A percentile compares a stretch with the other conserved stretches of the same genome.
phyloP scores from a whole-genome alignment of 768 basidiomycete genomes.

The Mycena crocata region DNA sequence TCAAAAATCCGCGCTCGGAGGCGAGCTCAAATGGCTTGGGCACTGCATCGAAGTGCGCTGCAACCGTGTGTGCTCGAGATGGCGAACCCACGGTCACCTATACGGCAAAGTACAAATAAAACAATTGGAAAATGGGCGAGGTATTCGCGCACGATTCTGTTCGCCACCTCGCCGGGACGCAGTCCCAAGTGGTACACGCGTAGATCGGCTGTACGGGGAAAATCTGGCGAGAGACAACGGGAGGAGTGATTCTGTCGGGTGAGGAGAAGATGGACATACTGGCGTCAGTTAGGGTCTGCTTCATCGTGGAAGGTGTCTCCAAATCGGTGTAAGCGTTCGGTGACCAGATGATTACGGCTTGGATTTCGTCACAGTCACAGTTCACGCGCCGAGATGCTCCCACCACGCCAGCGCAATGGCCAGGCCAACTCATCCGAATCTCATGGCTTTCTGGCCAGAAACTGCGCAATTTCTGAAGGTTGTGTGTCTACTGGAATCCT shows the following conservation, averaged over 20 bases:
- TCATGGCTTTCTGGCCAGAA: not conserved
- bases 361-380: not conserved
- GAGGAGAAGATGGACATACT: conserved; percentile 53
- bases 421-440: not conserved
- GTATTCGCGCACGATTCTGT: conserved; percentile 70
- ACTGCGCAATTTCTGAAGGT: not conserved
- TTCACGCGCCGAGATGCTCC: not conserved
- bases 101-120: not conserved
- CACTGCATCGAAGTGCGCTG: conserved; percentile 67
- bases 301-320: conserved; percentile 54
- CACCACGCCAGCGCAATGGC: not conserved
- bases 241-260: conserved; percentile 12
- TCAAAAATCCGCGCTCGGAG: conserved; percentile 83
- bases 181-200: conserved; percentile 87
- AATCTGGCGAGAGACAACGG: conserved; percentile 60
- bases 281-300: conserved; percentile 71
- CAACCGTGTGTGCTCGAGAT: conserved; percentile 71
- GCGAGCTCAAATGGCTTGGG: conserved; percentile 70
- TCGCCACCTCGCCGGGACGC: conserved; percentile 81
- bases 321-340: conserved; percentile 14
- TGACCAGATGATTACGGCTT: conserved; percentile 1
- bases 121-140: conserved; percentile 1
- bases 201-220: conserved; percentile 77
- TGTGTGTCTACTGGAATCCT: not conserved
- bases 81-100: conserved; percentile 80